Conservation (phyloP, 495 filamentous ascomycete genomes). For the Penicillium samsonianum region DNA sequence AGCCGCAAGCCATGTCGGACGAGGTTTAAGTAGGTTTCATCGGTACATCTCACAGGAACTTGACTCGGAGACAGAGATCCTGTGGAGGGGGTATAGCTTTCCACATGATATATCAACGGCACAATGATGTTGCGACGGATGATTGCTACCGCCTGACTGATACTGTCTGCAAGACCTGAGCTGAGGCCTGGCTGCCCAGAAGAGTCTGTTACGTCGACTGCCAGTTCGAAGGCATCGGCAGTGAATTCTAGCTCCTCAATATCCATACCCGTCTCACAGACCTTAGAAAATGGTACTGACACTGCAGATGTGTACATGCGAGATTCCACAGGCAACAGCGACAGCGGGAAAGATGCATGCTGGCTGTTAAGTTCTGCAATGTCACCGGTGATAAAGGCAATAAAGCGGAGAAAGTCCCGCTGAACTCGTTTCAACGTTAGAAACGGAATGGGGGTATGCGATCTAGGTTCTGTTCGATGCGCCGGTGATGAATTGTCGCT, state of each 20-base stretch:
- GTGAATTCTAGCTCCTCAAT: conserved; percentile 65
- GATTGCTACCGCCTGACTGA: conserved; percentile 59
- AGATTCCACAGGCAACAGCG: conserved; percentile 62
- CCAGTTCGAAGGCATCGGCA: conserved; percentile 67
- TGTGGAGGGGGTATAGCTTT: conserved; percentile 32
- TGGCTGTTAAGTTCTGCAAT: conserved; percentile 53
- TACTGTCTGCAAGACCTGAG: conserved; percentile 40
- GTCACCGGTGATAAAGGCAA: conserved; percentile 63
- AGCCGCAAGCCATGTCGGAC: conserved; percentile 68
- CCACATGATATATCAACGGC: conserved; percentile 51
- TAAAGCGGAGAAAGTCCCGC: conserved; percentile 68
- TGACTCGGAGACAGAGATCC: conserved; percentile 25
- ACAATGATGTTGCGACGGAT: conserved; percentile 65
- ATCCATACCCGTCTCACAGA: conserved; percentile 57
- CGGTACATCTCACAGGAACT: conserved; percentile 24
- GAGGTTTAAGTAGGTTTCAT: conserved; percentile 58
- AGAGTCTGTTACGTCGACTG: conserved; percentile 52
- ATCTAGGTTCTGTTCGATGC: conserved; percentile 39
- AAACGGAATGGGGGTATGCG: conserved; percentile 51
- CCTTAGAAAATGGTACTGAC: conserved; percentile 59
- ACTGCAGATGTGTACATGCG: conserved; percentile 64
- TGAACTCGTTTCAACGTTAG: conserved; percentile 68
- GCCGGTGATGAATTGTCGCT: conserved; percentile 34
- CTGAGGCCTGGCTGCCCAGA: conserved; percentile 36
- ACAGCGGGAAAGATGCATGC: conserved; percentile 68